These are phyloP conservation scores for Labyrinthula sp. DNA, from an alignment of 352 stramenopile genomes.

Conservation along the genomic window DNA sequence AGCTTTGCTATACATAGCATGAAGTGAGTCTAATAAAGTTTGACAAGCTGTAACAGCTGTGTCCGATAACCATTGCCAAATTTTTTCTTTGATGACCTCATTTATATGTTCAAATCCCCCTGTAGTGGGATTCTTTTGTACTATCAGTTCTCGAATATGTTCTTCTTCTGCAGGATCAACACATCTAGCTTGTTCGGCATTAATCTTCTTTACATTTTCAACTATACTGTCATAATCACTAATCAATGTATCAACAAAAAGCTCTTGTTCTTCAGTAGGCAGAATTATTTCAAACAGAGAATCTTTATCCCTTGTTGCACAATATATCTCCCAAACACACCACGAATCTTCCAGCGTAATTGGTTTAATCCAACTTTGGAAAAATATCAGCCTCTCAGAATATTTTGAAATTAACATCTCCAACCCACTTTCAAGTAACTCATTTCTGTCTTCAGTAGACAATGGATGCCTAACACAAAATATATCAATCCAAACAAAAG, in stretches of 20 bases:
- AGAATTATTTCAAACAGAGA: conserved; percentile 2
- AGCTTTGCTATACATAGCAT: too few species aligned
- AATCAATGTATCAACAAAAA: conserved; percentile 1
- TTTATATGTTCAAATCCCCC: too few species aligned
- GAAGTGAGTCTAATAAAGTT: too few species aligned
- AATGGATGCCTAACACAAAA: conserved; percentile 20
- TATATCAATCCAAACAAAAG: conserved; percentile 17
- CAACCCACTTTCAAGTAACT: conserved; percentile 2
- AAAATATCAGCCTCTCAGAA: conserved; percentile 2
- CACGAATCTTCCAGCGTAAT: conserved; percentile 8
- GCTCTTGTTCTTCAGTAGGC: conserved; percentile 1
- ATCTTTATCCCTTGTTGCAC: too few species aligned
- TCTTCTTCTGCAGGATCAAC: too few species aligned
- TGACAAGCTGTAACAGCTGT: too few species aligned
- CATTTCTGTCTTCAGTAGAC: not conserved
- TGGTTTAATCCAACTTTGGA: conserved; percentile 6
- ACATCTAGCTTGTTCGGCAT: conserved; percentile 9
- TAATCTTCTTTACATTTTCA: too few species aligned
- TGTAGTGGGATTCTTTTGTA: not conserved
- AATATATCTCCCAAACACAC: conserved; percentile 23
- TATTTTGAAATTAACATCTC: not conserved
- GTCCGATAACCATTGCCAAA: too few species aligned
- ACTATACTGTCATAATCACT: conserved; percentile 1
- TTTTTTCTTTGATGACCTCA: too few species aligned
- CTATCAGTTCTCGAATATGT: too few species aligned